Conservation (phyloP, 2,329 filamentous ascomycete species). For the Pyrenochaeta sp. region DNA sequence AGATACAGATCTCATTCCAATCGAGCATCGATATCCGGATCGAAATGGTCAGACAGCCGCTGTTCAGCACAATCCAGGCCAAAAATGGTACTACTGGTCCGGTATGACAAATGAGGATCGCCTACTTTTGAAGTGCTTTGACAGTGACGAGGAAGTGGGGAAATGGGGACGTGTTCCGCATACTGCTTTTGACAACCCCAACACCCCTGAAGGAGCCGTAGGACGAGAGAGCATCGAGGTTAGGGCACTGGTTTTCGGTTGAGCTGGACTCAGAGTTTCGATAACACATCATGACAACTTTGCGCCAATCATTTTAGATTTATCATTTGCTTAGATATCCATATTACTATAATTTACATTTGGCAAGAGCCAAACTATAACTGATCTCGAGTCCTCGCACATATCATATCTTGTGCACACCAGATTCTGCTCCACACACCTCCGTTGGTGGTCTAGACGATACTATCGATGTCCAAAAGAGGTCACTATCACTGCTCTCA, state of each 20-base stretch:
- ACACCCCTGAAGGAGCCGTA: slow-evolving; percentile 73
- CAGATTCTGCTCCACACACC: too few relatives aligned
- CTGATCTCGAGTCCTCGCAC: too few relatives aligned
- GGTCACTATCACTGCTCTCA: too few relatives aligned
- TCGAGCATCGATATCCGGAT: slow-evolving; percentile 77
- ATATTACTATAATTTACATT: too few relatives aligned
- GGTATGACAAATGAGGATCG: slow-evolving; percentile 78
- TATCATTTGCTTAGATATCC: too few relatives aligned
- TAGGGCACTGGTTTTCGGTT: slow-evolving; percentile 81
- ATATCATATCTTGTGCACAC: too few relatives aligned
- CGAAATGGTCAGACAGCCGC: slow-evolving; percentile 78
- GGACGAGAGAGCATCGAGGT: slow-evolving; percentile 90
- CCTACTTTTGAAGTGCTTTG: slow-evolving; percentile 81
- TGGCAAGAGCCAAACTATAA: too few relatives aligned
- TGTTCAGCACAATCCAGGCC: slow-evolving; percentile 67
- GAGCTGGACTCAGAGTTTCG: neutral
- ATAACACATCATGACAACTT: too few relatives aligned
- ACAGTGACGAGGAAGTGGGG: slow-evolving; percentile 63
- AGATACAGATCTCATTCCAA: slow-evolving; percentile 71
- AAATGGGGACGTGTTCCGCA: slow-evolving; percentile 58
- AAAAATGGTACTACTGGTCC: slow-evolving; percentile 82
- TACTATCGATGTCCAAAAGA: too few relatives aligned
- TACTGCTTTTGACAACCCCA: slow-evolving; percentile 74
- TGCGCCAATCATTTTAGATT: too few relatives aligned
- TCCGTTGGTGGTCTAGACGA: too few relatives aligned